A percentile compares a stretch with the other conserved stretches of the same genome.
Evolutionary conservation across 345 rosid genomes (phyloP).

Genomic region (Citrus reticulata): DNA sequence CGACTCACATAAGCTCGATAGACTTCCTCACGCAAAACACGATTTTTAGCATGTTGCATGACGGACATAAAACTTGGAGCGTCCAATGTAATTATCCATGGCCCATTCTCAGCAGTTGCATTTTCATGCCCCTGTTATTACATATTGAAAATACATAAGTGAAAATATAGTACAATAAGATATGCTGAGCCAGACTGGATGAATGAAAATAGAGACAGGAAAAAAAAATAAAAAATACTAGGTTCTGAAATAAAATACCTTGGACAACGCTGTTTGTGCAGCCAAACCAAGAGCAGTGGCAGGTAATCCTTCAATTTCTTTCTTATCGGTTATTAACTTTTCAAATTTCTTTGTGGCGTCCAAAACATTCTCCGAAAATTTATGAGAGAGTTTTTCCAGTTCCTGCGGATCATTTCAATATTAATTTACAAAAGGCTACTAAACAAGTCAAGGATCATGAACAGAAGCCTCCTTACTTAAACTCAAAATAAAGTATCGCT

Average conservation of each 20-base stretch:
- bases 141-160: slow-evolving; percentile 10
- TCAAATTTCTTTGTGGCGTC: slow-evolving; percentile 93
- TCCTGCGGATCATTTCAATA: slow-evolving; percentile 46
- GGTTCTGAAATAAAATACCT: slow-evolving; percentile 40
- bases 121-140: slow-evolving; percentile 63
- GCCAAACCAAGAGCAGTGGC: slow-evolving; percentile 86
- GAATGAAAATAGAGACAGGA: background rate
- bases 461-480: background rate
- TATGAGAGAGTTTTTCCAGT: slow-evolving; percentile 69
- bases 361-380: slow-evolving; percentile 80
- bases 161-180: background rate
- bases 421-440: background rate
- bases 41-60: slow-evolving; percentile 83
- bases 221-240: background rate
- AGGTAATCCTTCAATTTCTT: slow-evolving; percentile 87
- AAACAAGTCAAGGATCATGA: background rate
- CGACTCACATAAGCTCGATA: slow-evolving; percentile 66
- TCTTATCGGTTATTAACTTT: slow-evolving; percentile 73
- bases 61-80: slow-evolving; percentile 76
- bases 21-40: slow-evolving; percentile 80
- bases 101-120: slow-evolving; percentile 83
- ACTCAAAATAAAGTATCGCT: background rate
- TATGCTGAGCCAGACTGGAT: background rate
- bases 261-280: slow-evolving; percentile 85
- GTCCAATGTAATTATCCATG: slow-evolving; percentile 84